Evolutionary conservation across 208 protist species (phyloP).

Genomic region (Leishmania guyanensis): DNA sequence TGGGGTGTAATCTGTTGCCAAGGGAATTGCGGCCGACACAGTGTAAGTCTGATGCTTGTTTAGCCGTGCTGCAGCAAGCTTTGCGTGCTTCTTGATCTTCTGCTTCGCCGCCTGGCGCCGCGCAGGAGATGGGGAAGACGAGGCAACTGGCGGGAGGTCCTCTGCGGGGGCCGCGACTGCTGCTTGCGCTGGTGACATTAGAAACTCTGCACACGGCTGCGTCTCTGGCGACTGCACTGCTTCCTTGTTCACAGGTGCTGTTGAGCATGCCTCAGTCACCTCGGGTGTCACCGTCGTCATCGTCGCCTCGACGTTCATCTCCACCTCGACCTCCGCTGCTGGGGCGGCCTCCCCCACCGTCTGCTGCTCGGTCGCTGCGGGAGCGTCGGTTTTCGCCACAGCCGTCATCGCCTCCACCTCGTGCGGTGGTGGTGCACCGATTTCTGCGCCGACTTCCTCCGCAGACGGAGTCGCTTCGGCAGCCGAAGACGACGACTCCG

Average conservation of each 20-base stretch:
- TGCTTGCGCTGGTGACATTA: neutral
- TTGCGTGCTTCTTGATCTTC: constrained; percentile 48
- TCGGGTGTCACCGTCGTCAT: neutral
- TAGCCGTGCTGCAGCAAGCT: constrained; percentile 35
- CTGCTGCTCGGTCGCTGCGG: constrained; percentile 11
- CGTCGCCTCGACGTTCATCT: neutral
- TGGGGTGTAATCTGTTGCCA: constrained; percentile 1
- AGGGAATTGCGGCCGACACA: neutral
- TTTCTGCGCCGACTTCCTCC: constrained; percentile 12
- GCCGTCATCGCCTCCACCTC: constrained; percentile 13
- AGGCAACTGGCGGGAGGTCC: neutral
- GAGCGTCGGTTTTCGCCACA: constrained; percentile 19
- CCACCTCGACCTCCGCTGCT: neutral
- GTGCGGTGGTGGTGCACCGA: constrained; percentile 9
- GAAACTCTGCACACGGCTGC: neutral
- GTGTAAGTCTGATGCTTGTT: neutral
- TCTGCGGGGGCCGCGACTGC: neutral
- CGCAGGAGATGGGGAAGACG: constrained; percentile 9
- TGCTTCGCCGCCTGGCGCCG: constrained; percentile 37
- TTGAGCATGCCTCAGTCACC: neutral
- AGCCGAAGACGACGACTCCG: neutral
- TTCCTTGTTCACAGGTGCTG: neutral
- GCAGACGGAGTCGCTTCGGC: constrained; percentile 13
- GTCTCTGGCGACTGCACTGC: neutral
- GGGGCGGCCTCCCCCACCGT: constrained; percentile 1